phyloP scores from a whole-genome alignment of 805 yeast species.

The Tetrapisispora namnaoensis region DNA sequence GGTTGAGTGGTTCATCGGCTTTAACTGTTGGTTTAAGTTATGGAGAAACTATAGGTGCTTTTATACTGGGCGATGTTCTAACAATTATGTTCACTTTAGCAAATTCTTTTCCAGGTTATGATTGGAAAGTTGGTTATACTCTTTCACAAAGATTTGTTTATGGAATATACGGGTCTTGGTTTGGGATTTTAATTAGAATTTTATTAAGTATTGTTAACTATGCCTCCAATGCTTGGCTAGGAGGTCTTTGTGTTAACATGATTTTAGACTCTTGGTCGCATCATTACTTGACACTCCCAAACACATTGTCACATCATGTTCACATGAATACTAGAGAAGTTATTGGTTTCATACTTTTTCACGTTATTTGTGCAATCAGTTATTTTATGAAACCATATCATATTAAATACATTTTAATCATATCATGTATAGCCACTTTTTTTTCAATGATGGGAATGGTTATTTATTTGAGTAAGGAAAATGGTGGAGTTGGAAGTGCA shows the following conservation, averaged over 20 bases:
- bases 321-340: constrained; percentile 31
- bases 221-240: constrained; percentile 38
- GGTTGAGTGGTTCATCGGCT: constrained; percentile 38
- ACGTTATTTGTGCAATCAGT: constrained; percentile 34
- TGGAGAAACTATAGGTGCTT: constrained; percentile 37
- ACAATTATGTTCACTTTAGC: constrained; percentile 36
- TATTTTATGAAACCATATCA: constrained; percentile 37
- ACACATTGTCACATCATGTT: constrained; percentile 26
- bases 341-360: constrained; percentile 35
- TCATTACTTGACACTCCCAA: constrained; percentile 28
- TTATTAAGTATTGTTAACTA: constrained; percentile 39
- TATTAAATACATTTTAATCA: constrained; percentile 30
- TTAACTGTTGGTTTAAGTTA: constrained; percentile 37
- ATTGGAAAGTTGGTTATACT: constrained; percentile 42
- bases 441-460: constrained; percentile 35
- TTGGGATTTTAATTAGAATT: constrained; percentile 35
- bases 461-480: constrained; percentile 26
- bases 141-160: constrained; percentile 37
- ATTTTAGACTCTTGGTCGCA: constrained; percentile 35
- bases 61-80: constrained; percentile 38
- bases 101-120: constrained; percentile 40
- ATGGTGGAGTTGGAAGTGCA: constrained; percentile 30
- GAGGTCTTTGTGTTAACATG: constrained; percentile 33
- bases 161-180: constrained; percentile 36
- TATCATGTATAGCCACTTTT: constrained; percentile 30